Evolutionary conservation across 257 asterid species (phyloP).

Genomic region (Echium plantagineum): DNA sequence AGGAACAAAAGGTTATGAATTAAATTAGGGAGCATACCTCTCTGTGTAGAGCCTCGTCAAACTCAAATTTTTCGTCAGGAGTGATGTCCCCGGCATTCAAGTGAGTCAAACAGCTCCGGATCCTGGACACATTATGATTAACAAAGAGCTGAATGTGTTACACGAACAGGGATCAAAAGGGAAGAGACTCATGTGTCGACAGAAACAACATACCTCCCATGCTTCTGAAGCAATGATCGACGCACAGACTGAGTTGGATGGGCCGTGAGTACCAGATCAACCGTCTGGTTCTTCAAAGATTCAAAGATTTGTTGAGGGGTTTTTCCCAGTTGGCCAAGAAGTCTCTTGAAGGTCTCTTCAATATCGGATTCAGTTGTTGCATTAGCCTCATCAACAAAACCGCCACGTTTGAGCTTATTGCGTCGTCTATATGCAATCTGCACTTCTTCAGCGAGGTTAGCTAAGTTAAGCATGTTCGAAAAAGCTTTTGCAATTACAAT

Average conservation of each 20-base stretch:
- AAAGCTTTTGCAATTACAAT: constrained; percentile 83
- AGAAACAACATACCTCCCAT: constrained; percentile 50
- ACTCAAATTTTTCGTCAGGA: constrained; percentile 92
- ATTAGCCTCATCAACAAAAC: constrained; percentile 80
- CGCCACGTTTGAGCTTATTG: constrained; percentile 59
- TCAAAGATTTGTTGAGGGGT: constrained; percentile 74
- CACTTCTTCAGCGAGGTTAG: constrained; percentile 95
- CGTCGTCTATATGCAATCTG: constrained; percentile 94
- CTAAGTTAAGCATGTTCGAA: constrained; percentile 89
- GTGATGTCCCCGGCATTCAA: constrained; percentile 71
- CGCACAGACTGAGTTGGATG: constrained; percentile 98
- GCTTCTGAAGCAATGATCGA: constrained; percentile 90
- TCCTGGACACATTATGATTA: constrained; percentile 24
- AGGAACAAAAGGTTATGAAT: no score
- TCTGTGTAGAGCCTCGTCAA: constrained; percentile 88
- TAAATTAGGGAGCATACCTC: constrained; percentile 41
- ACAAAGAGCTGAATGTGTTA: not conserved
- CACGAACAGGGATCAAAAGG: not conserved
- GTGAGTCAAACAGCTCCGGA: constrained; percentile 80
- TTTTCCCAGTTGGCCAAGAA: constrained; percentile 73
- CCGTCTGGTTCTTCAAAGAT: constrained; percentile 84
- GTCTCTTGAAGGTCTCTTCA: constrained; percentile 83
- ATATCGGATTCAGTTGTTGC: constrained; percentile 90
- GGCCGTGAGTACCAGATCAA: constrained; percentile 77
- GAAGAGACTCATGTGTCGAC: no score